Evolutionary conservation across 495 filamentous ascomycete genomes (phyloP).

Genomic region (Penicillium turbatum): DNA sequence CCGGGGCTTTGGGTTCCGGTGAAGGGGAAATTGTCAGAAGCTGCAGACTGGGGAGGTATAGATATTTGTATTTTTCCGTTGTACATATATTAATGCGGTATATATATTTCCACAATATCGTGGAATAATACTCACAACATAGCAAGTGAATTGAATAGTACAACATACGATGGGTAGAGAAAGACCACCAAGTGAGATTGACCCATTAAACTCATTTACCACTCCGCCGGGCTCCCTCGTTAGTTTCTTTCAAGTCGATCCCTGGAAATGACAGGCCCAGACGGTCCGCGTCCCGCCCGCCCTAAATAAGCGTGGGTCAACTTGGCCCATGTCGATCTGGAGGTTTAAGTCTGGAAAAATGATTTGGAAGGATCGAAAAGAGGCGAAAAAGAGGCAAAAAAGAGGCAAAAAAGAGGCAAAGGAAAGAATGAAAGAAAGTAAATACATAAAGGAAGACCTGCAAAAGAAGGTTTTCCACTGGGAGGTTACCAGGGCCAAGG

Average conservation of each 20-base stretch:
- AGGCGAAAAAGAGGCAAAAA: not conserved
- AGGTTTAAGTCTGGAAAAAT: not conserved
- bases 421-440: not conserved
- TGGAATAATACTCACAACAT: no score
- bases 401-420: not conserved
- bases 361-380: not conserved
- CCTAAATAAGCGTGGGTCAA: not conserved
- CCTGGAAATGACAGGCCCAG: conserved; percentile 11
- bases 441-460: not conserved
- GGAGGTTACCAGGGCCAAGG: not conserved
- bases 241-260: not conserved
- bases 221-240: not conserved
- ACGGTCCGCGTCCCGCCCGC: conserved; percentile 18
- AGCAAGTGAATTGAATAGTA: no score
- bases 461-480: not conserved
- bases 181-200: no score
- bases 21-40: not conserved
- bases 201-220: not conserved
- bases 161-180: no score
- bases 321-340: not conserved
- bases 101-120: no score
- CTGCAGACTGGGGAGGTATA: not conserved
- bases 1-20: conserved; percentile 13
- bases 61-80: not conserved
- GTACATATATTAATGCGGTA: no score